A percentile compares a stretch with the other conserved stretches of the same genome.
Evolutionary conservation across 179 eudicot genomes (phyloP).

Genomic region (Sideroxylon spinosum): DNA sequence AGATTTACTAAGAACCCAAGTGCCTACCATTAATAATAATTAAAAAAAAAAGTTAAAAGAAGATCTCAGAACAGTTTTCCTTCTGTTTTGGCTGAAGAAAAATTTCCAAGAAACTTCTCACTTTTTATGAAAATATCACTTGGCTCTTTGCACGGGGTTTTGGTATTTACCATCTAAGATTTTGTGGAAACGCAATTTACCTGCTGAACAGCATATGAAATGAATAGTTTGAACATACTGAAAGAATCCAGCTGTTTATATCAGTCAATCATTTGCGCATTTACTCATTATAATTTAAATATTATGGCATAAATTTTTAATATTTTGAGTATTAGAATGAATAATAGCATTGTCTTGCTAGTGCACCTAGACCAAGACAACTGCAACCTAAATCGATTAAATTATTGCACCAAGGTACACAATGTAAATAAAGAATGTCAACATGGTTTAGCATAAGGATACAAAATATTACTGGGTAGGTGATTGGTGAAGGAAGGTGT

Average conservation of each 20-base stretch:
- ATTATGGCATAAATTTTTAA: background rate
- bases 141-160: too few species aligned
- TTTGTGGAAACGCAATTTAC: background rate
- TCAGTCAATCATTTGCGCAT: background rate
- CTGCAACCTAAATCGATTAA: background rate
- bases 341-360: background rate
- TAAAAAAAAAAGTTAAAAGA: too few species aligned
- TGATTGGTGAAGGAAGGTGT: slow-evolving; percentile 84
- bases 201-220: too few species aligned
- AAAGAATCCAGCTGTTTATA: background rate
- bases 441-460: slow-evolving; percentile 6
- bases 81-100: too few species aligned
- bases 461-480: slow-evolving; percentile 60
- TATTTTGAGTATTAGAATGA: background rate
- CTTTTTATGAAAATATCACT: too few species aligned
- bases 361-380: background rate
- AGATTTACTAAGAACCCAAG: too few species aligned
- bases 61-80: too few species aligned
- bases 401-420: background rate
- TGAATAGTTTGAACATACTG: slow-evolving; percentile 4
- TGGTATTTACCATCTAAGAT: background rate
- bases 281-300: background rate
- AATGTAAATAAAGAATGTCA: background rate
- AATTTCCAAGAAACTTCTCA: too few species aligned
- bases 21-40: too few species aligned